Base-by-base conservation (phyloP, 441 rosid genomes). In the Aquilaria agallochum region DNA sequence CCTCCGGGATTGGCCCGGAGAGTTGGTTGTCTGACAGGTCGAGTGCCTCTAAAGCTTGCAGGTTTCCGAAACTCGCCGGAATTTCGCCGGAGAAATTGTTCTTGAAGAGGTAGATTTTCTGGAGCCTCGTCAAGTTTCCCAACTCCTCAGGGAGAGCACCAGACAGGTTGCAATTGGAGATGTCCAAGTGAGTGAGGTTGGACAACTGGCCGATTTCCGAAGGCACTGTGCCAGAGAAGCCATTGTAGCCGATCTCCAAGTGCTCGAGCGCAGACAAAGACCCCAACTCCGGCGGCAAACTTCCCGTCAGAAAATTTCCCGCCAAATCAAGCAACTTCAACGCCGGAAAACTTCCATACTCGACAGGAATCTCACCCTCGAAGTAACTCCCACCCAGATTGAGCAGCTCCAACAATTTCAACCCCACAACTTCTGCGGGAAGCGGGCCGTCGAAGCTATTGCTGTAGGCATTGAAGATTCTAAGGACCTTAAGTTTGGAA, bases 361-460 rank as follows among this genome's bases (percentile, higher is more conserved):
- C 75, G 1, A 56, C 33, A 2, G 99, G 97, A 58, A 94, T 91
- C 64, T 66, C 83, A 42, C 89, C 99, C 54, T 76, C 75, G 56
- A 94, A 94, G 82, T 83, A 94, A 83, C 95, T 91, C 11, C 99
- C 99, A 0, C 97, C 95, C 11, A 94, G 83, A 72, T 94, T 94
- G 69, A 94, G 90, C 68, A 68, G 76, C 80, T 94, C 92, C 65
- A 94, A 71, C 73, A 63, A 83, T 64, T 65, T 85, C n/a, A 91
- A 75, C 44, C 64, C 59, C 46, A 71, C 54, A 30, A 91, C 66
- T 11, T 87, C 99, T 6, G 32, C 40, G 4, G 97, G 97, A 2
- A 91, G 54, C 5, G 76, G 73, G 2, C 97, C 96, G 4, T 77
- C 76, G 79, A 94, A 91, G 68, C 66, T 79, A 74, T 91, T 91